Evolutionary conservation across 2,329 filamentous ascomycete species (phyloP).

Genomic region (Aureobasidium sp.): DNA sequence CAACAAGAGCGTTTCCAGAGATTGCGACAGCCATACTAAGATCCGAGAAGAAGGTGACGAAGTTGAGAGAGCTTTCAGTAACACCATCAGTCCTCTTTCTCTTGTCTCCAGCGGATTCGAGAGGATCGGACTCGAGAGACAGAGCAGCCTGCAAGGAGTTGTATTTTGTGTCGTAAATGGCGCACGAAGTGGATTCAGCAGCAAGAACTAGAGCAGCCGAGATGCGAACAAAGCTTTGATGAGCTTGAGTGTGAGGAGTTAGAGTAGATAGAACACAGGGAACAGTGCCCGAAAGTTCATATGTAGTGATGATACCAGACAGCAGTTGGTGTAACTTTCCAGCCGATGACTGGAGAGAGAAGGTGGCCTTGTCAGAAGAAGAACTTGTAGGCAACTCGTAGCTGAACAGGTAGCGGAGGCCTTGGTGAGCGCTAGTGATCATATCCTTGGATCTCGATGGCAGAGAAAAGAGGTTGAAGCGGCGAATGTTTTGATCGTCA

Average conservation of each 20-base stretch:
- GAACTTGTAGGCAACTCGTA: constrained; percentile 19
- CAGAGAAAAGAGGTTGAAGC: constrained; percentile 15
- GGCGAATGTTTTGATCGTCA: not conserved
- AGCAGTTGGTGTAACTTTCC: constrained; percentile 57
- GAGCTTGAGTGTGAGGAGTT: constrained; percentile 35
- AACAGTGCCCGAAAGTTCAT: constrained; percentile 56
- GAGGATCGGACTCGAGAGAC: constrained; percentile 23
- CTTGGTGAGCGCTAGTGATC: constrained; percentile 15
- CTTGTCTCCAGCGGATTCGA: constrained; percentile 14
- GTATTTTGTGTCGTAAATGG: constrained; percentile 64
- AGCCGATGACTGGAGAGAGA: constrained; percentile 46
- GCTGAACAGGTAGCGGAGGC: constrained; percentile 20
- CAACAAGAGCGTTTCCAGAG: constrained; percentile 56
- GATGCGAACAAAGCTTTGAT: constrained; percentile 58
- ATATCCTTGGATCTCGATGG: constrained; percentile 15
- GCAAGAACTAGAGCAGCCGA: constrained; percentile 60
- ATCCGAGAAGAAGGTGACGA: constrained; percentile 53
- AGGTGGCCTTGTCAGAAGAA: constrained; percentile 12
- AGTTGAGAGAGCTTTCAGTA: constrained; percentile 1
- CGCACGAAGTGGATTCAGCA: constrained; percentile 49
- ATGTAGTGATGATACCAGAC: constrained; percentile 50
- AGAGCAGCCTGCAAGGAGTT: constrained; percentile 42
- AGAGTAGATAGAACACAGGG: constrained; percentile 51
- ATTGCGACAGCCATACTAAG: constrained; percentile 61
- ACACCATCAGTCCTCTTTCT: constrained; percentile 17